Conservation (phyloP, 2,329 filamentous ascomycete species). For the Aschersonia sp. region DNA sequence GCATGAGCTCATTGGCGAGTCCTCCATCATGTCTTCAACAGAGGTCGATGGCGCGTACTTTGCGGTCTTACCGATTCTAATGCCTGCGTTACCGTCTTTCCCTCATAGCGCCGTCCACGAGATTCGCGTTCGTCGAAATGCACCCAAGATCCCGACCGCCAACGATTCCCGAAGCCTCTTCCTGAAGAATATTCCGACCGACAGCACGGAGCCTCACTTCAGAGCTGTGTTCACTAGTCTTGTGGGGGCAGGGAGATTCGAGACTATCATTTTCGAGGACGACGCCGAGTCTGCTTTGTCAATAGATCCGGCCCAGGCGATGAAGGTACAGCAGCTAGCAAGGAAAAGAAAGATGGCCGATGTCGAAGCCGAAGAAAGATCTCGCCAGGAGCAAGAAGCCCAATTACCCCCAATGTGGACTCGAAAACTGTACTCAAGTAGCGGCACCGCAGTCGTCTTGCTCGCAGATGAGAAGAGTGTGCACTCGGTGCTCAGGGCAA, state of each 20-base stretch:
- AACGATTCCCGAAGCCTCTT: constrained; percentile 73
- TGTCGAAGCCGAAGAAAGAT: constrained; percentile 39
- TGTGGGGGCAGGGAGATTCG: constrained; percentile 64
- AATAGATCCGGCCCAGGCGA: constrained; percentile 34
- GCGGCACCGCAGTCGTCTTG: constrained; percentile 65
- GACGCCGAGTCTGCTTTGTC: constrained; percentile 28
- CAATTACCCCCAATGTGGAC: constrained; percentile 62
- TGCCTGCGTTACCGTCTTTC: constrained; percentile 49
- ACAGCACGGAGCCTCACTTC: constrained; percentile 66
- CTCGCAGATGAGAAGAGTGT: constrained; percentile 75
- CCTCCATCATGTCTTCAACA: background rate
- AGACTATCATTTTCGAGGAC: constrained; percentile 61
- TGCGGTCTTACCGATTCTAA: constrained; percentile 50
- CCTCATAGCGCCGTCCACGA: constrained; percentile 57
- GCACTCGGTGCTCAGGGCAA: constrained; percentile 62
- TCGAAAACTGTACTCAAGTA: constrained; percentile 53
- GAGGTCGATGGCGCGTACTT: constrained; percentile 37
- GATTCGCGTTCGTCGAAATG: constrained; percentile 73
- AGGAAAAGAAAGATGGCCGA: constrained; percentile 28
- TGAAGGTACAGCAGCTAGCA: constrained; percentile 18
- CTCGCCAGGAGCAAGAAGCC: constrained; percentile 41
- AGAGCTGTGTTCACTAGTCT: constrained; percentile 61
- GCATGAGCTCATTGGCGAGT: too few species aligned
- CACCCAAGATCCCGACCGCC: constrained; percentile 60
- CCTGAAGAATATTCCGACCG: constrained; percentile 75